Base-by-base conservation (phyloP, 2,329 filamentous ascomycete genomes). In the Neospermospora avenae region DNA sequence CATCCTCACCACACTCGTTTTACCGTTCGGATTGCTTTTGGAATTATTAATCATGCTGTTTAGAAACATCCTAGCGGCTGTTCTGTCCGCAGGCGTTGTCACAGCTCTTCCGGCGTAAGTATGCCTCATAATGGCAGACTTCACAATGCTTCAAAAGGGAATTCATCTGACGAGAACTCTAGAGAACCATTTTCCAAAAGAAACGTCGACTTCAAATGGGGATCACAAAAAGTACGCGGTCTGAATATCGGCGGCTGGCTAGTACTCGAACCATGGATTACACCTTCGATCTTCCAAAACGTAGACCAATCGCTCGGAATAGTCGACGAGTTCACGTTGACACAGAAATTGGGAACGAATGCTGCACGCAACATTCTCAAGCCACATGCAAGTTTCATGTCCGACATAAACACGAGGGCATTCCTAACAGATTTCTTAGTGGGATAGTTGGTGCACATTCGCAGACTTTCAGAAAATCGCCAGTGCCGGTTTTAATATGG, bases 381-480 rank as follows among this genome's bases (percentile, higher is more conserved):
- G 72, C 34, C 84, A 75, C 74, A 78, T 77, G 67, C 66, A 49
- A 58, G 65, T 62, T 16, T 35, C 24, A 10, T 25, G 13, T 76
- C 75, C 14, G 77, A 14, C 39, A 76, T 65, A 25, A 46, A 16
- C 8, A 18, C 16, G 14, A 39, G 6, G 35, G 37, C 3, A 48
- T 24, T 22, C 44, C 60, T 66, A 42, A 66, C 31, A 14, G 5
- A 39, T 24, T 2, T 37, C 5, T n/a, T 5, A 69, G 66, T 73
- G 71, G 71, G 70, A 72, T 55, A 63, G 56, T 11, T 73, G 69
- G 68, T 67, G 64, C n/a, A 71, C 65, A 1, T 67, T 67, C 20
- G 66, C 71, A 13, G 83, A 85, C 67, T 83, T 86, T 69, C 73
- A 81, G 66, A 82, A 80, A 64, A 85, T 86, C 65, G 77, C 77